phyloP scores from a whole-genome alignment of 2,329 filamentous ascomycete species.

The Sordariomycetes sp. region DNA sequence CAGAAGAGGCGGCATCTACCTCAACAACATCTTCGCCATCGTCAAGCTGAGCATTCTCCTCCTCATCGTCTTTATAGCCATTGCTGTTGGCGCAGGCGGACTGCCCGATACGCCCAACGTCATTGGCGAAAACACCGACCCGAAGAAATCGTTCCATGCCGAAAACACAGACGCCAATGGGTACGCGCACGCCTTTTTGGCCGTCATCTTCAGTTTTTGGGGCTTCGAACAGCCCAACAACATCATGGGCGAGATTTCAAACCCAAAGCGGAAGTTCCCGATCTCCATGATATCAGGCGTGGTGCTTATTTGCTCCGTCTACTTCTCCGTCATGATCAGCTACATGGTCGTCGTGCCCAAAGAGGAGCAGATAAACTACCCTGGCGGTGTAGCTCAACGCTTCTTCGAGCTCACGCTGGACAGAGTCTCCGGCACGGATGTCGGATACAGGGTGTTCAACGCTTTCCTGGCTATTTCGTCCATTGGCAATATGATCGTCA shows the following conservation, averaged over 20 bases:
- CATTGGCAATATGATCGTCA: conserved; percentile 47
- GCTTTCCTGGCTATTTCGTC: conserved; percentile 43
- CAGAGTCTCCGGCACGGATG: conserved; percentile 14
- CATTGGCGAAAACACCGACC: no score
- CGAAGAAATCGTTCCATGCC: no score
- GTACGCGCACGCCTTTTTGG: no score
- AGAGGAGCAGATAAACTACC: conserved; percentile 9
- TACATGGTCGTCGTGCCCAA: conserved; percentile 32
- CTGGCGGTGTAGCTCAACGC: conserved; percentile 15
- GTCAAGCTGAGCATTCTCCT: conserved; percentile 39
- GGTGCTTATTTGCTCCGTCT: conserved; percentile 18
- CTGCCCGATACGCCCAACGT: no score
- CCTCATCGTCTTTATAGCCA: conserved; percentile 26
- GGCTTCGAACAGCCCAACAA: no score
- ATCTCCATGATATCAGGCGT: conserved; percentile 19
- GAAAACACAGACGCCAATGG: no score
- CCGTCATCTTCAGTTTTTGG: no score
- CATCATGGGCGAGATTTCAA: no score
- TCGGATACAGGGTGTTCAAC: conserved; percentile 28
- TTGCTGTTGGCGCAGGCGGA: conserved; percentile 19
- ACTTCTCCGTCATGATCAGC: conserved; percentile 26
- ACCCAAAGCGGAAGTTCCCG: no score
- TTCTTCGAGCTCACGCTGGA: conserved; percentile 25
- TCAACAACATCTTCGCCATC: conserved; percentile 41
- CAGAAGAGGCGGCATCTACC: conserved; percentile 36